These are phyloP conservation scores for Suillus weaverae DNA, from an alignment of 768 basidiomycete genomes.

Conservation along the genomic window DNA sequence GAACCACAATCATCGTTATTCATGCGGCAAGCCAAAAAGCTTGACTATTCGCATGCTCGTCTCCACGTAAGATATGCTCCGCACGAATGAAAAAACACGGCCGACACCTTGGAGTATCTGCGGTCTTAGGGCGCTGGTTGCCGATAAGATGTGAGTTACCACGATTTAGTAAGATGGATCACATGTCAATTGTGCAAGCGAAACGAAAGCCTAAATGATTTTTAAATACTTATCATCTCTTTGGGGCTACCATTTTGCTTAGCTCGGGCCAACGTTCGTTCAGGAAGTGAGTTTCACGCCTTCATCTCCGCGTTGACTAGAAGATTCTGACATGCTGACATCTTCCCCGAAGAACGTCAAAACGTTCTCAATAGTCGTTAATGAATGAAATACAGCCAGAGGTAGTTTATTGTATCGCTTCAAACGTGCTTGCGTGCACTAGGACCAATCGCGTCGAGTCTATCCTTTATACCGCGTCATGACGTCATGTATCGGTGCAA, in stretches of 20 bases:
- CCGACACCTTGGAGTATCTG: neutral
- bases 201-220: neutral
- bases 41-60: neutral
- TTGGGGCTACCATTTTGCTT: neutral
- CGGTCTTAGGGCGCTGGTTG: slow-evolving; percentile 1
- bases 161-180: slow-evolving; percentile 2
- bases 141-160: slow-evolving; percentile 4
- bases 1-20: neutral
- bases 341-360: neutral
- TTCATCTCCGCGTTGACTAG: slow-evolving; percentile 5
- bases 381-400: neutral
- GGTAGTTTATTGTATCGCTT: neutral
- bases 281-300: neutral
- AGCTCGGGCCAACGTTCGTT: neutral
- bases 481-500: neutral
- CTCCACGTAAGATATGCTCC: slow-evolving; percentile 2
- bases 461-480: too few relatives aligned
- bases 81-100: neutral
- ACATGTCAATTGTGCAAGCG: neutral
- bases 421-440: neutral
- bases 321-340: neutral
- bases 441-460: neutral
- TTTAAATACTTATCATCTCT: neutral
- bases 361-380: neutral
- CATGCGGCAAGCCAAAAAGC: neutral